These are phyloP conservation scores for Dipteronia sinensis DNA, from an alignment of 345 rosid species.

Conservation along the genomic window DNA sequence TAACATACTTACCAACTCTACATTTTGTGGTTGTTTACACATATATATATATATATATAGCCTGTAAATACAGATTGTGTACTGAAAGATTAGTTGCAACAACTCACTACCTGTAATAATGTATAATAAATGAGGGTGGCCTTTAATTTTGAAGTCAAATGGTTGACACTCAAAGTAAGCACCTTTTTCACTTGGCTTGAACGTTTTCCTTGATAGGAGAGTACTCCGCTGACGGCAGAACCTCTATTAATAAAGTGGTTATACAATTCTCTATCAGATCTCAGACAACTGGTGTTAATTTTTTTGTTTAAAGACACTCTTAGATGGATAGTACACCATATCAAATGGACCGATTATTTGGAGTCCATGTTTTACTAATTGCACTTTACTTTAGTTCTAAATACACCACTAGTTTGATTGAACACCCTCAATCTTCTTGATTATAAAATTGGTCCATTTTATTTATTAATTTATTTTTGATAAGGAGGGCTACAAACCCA, in stretches of 20 bases:
- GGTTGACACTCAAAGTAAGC: background rate
- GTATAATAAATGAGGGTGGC: background rate
- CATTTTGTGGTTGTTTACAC: background rate
- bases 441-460: too few relatives aligned
- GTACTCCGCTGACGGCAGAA: background rate
- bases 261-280: too few relatives aligned
- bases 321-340: too few relatives aligned
- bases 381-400: background rate
- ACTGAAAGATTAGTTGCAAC: constrained; percentile 12
- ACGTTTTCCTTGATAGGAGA: background rate
- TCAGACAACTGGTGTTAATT: too few relatives aligned
- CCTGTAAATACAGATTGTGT: background rate
- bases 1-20: background rate
- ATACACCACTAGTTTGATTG: background rate
- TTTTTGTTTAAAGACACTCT: too few relatives aligned
- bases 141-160: background rate
- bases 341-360: too few relatives aligned
- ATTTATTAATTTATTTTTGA: too few relatives aligned
- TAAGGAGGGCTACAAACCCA: too few relatives aligned
- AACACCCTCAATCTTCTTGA: too few relatives aligned
- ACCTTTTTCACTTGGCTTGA: background rate
- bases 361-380: too few relatives aligned
- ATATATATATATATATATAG: too few relatives aligned
- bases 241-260: too few relatives aligned
- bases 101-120: background rate